These are phyloP conservation scores for Warburgia ugandensis DNA, from an alignment of 164 flowering plant species.

Conservation along the genomic window DNA sequence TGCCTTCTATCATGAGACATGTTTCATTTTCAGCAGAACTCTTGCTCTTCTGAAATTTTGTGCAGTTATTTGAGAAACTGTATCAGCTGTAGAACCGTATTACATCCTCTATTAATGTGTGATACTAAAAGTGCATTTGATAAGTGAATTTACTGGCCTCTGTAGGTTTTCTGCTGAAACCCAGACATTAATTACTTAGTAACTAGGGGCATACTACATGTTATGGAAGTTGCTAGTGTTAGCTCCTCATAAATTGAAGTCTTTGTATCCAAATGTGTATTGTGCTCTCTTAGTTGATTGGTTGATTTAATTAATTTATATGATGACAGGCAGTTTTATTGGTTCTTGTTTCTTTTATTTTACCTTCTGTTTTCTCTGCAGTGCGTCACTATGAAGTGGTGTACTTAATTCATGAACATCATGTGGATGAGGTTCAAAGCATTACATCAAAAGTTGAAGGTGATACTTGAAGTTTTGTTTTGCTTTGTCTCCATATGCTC, in stretches of 20 bases:
- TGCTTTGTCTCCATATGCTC: neutral
- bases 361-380: conserved; percentile 18
- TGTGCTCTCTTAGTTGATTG: neutral
- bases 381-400: conserved; percentile 97
- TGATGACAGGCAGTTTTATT: neutral
- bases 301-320: neutral
- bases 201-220: neutral
- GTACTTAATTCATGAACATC: conserved; percentile 76
- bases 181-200: neutral
- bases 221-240: neutral
- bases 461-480: conserved; percentile 12
- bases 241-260: neutral
- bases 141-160: neutral
- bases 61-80: too few species aligned
- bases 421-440: conserved; percentile 55
- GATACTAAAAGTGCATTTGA: too few species aligned
- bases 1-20: too few species aligned
- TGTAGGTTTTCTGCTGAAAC: neutral
- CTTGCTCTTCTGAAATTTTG: too few species aligned
- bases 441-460: conserved; percentile 83
- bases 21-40: too few species aligned
- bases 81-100: too few species aligned
- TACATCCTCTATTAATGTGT: too few species aligned
- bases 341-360: neutral
- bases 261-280: neutral